phyloP scores from a whole-genome alignment of 2,329 filamentous ascomycete genomes.

The Trichoderma simmonsii region DNA sequence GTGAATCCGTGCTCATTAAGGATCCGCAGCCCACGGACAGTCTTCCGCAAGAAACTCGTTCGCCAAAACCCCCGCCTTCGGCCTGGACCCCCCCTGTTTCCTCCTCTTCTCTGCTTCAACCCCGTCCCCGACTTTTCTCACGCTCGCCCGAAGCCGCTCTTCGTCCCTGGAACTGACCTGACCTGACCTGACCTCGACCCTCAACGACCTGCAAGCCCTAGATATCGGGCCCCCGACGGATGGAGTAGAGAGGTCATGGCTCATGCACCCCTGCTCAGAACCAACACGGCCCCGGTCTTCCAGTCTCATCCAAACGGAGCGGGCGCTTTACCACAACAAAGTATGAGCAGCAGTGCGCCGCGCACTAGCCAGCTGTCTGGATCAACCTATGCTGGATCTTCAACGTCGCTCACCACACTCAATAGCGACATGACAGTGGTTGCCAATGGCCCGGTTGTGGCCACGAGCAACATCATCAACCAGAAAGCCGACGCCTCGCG shows the following conservation, averaged over 20 bases:
- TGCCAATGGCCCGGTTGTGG: slow-evolving; percentile 61
- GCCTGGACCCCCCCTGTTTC: not conserved
- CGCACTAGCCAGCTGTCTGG: slow-evolving; percentile 62
- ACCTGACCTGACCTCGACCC: not conserved
- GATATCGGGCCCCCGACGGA: slow-evolving; percentile 31
- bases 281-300: slow-evolving; percentile 56
- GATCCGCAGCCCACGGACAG: slow-evolving; percentile 14
- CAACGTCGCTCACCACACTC: slow-evolving; percentile 51
- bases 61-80: slow-evolving; percentile 15
- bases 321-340: slow-evolving; percentile 41
- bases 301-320: slow-evolving; percentile 46
- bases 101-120: slow-evolving; percentile 3
- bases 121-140: not conserved
- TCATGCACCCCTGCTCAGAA: slow-evolving; percentile 58
- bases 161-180: not conserved
- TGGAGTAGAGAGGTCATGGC: slow-evolving; percentile 52
- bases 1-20: slow-evolving; percentile 17
- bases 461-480: slow-evolving; percentile 94
- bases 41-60: slow-evolving; percentile 16
- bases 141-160: slow-evolving; percentile 11
- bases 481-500: slow-evolving; percentile 87
- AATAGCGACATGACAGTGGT: slow-evolving; percentile 43
- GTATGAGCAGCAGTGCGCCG: slow-evolving; percentile 50
- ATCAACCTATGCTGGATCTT: slow-evolving; percentile 54
- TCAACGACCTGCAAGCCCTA: not conserved